Percentiles rank a stretch among this genome's conserved stretches.
These are phyloP conservation scores for Fusarium denticulatum DNA, from an alignment of 2,329 filamentous ascomycete genomes.

Conservation along the genomic window DNA sequence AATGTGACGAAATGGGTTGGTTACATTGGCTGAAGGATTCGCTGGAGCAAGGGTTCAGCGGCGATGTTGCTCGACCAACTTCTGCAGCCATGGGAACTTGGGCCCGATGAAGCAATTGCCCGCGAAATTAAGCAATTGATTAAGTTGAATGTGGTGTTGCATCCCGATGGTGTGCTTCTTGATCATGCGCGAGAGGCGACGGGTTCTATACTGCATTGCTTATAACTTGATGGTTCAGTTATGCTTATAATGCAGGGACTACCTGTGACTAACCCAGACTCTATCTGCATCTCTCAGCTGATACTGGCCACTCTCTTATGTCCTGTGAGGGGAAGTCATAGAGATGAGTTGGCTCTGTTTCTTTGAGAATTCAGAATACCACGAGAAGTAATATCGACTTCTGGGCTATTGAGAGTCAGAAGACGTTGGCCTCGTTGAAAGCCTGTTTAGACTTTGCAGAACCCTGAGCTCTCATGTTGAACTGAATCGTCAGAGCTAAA, in stretches of 20 bases:
- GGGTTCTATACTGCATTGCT: background rate
- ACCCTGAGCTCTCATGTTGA: fast-evolving
- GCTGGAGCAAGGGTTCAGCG: background rate
- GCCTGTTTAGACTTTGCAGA: too few relatives aligned
- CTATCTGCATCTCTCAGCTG: background rate
- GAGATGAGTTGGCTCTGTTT: background rate
- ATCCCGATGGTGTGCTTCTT: background rate
- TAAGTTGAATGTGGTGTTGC: background rate
- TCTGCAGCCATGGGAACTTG: constrained; percentile 6
- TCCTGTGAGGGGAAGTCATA: fast-evolving
- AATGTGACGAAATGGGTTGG: constrained; percentile 10
- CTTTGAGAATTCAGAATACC: too few relatives aligned
- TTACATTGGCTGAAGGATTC: constrained; percentile 1
- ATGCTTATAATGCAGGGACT: constrained; percentile 14
- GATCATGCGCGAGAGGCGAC: background rate
- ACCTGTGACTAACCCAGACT: background rate
- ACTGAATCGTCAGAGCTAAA: background rate
- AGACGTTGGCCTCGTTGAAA: background rate
- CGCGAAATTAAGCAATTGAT: background rate
- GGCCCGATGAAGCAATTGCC: background rate
- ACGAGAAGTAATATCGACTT: too few relatives aligned
- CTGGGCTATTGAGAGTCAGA: background rate
- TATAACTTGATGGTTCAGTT: background rate
- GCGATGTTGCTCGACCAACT: background rate
- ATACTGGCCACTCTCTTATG: fast-evolving